Evolutionary conservation across 1,284 basidiomycete species (phyloP).

Genomic region (Rhodotorula glutinis): DNA sequence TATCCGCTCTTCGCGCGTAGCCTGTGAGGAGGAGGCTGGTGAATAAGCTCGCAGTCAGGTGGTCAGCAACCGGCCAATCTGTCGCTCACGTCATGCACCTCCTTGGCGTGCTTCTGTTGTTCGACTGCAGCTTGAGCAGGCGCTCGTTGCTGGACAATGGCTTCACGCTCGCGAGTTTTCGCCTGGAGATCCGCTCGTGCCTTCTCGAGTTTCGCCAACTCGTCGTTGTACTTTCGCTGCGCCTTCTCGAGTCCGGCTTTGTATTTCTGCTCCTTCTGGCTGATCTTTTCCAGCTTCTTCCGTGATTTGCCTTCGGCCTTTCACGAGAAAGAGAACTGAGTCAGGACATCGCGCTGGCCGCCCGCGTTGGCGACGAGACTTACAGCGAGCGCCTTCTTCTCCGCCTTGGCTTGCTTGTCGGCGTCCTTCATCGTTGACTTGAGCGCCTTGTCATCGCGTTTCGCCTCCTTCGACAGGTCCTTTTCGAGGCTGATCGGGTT

Average conservation of each 20-base stretch:
- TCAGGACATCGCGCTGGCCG: too few relatives aligned
- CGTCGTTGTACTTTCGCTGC: conserved; percentile 25
- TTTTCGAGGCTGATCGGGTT: conserved; percentile 17
- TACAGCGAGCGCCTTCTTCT: conserved; percentile 32
- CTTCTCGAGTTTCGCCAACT: conserved; percentile 19
- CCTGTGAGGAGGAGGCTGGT: background rate
- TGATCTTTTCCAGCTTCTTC: conserved; percentile 29
- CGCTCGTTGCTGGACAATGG: conserved; percentile 12
- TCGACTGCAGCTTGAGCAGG: conserved; percentile 17
- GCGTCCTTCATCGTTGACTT: conserved; percentile 11
- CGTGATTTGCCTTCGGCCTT: conserved; percentile 30
- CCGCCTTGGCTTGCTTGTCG: conserved; percentile 25
- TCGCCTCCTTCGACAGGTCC: conserved; percentile 26
- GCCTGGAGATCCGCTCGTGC: conserved; percentile 17
- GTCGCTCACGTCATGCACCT: conserved; percentile 24
- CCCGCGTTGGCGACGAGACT: background rate
- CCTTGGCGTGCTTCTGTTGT: conserved; percentile 19
- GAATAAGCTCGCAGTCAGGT: background rate
- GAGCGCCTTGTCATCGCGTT: conserved; percentile 29
- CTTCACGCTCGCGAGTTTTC: conserved; percentile 15
- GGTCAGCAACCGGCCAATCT: too few relatives aligned
- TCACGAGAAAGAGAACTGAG: too few relatives aligned
- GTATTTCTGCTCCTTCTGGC: conserved; percentile 28
- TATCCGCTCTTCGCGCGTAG: conserved; percentile 9
- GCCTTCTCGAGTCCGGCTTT: conserved; percentile 15